phyloP scores from a whole-genome alignment of 441 rosid species.

The Adansonia gregorii region DNA sequence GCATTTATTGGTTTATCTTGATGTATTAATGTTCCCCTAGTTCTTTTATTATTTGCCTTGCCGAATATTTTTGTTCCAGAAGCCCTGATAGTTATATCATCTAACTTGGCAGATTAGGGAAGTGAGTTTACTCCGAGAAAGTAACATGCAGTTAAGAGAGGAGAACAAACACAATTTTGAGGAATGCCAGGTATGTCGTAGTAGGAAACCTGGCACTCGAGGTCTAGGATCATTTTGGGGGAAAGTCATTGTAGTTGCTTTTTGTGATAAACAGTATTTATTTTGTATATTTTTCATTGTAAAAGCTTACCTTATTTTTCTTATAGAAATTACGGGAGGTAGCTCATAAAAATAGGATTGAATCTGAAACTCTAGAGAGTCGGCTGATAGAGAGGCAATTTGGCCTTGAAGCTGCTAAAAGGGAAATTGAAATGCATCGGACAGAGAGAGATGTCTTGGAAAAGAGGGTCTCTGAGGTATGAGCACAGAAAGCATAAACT shows the following conservation, averaged over 20 bases:
- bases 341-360: slow-evolving; percentile 61
- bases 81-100: not conserved
- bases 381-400: slow-evolving; percentile 63
- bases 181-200: slow-evolving; percentile 77
- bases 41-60: not conserved
- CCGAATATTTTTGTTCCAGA: slow-evolving; percentile 1
- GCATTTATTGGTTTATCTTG: slow-evolving; percentile 8
- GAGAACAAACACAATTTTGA: slow-evolving; percentile 98
- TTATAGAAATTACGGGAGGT: slow-evolving; percentile 81
- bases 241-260: not conserved
- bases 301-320: slow-evolving; percentile 19
- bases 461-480: slow-evolving; percentile 81
- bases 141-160: slow-evolving; percentile 94
- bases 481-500: slow-evolving; percentile 29
- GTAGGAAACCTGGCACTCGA: slow-evolving; percentile 12
- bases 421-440: slow-evolving; percentile 69
- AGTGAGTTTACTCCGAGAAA: slow-evolving; percentile 92
- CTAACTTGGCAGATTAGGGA: slow-evolving; percentile 72
- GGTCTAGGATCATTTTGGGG: not conserved
- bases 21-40: not conserved
- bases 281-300: slow-evolving; percentile 16
- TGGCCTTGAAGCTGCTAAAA: slow-evolving; percentile 73
- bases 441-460: slow-evolving; percentile 64
- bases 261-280: not conserved
- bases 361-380: slow-evolving; percentile 57